Percentiles rank a stretch among this genome's conserved stretches.
Conservation (phyloP, 805 yeast genomes). For the Ogataea trehalophila region DNA sequence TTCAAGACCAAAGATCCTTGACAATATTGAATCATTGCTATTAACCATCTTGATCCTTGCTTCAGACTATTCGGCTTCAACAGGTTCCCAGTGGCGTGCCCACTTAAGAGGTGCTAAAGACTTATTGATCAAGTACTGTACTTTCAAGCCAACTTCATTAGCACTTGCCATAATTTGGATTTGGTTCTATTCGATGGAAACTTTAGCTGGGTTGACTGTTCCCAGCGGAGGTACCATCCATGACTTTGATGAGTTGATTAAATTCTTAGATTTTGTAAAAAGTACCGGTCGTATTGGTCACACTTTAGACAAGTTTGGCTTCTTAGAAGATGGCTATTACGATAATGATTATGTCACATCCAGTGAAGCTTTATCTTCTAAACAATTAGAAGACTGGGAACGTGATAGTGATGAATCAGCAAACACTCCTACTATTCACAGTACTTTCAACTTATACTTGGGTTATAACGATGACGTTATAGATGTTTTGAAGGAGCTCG, state of each 20-base stretch:
- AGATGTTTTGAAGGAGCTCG: conserved; percentile 29
- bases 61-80: conserved; percentile 54
- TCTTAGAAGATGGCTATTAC: conserved; percentile 25
- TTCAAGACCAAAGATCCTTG: conserved; percentile 35
- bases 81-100: conserved; percentile 61
- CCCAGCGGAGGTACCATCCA: conserved; percentile 58
- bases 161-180: conserved; percentile 36
- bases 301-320: conserved; percentile 25
- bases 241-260: conserved; percentile 43
- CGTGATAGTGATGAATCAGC: neutral
- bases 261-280: conserved; percentile 27
- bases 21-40: conserved; percentile 64
- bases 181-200: conserved; percentile 62
- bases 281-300: conserved; percentile 20
- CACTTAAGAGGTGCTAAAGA: conserved; percentile 68
- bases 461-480: conserved; percentile 33
- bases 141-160: conserved; percentile 29
- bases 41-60: conserved; percentile 66
- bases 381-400: neutral
- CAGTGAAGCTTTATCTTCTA: neutral
- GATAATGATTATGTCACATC: neutral
- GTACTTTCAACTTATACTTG: conserved; percentile 27
- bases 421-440: neutral
- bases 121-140: conserved; percentile 46
- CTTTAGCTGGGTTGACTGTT: conserved; percentile 54